Conservation (phyloP, 1,284 basidiomycete species). For the Papiliotrema fonsecae region DNA sequence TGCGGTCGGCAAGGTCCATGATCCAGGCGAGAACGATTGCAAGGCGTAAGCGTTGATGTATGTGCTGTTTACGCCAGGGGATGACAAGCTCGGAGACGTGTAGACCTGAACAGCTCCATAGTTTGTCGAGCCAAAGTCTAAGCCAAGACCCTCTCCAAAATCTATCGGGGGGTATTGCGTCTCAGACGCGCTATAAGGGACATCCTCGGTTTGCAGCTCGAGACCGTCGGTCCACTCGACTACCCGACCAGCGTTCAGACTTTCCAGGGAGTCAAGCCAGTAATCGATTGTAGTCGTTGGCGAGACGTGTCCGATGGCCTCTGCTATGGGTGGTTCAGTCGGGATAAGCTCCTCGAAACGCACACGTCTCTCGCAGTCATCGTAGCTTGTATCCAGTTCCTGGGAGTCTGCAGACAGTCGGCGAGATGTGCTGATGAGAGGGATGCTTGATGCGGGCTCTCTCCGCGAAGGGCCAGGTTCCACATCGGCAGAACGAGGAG, state of each 20-base stretch:
- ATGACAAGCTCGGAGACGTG: neutral
- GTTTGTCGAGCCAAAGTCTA: neutral
- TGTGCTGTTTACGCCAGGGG: neutral
- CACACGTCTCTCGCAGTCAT: no score
- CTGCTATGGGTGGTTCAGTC: no score
- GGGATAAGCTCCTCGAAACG: no score
- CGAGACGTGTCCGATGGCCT: no score
- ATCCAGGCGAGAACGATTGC: neutral
- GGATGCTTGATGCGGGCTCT: neutral
- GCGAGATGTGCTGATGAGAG: neutral
- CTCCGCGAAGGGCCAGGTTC: neutral
- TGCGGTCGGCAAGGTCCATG: constrained; percentile 11
- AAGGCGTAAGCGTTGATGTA: neutral
- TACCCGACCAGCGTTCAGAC: no score
- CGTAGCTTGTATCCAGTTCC: neutral
- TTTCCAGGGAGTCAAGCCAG: no score
- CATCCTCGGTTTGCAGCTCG: no score
- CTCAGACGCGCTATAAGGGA: no score
- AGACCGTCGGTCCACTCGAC: no score
- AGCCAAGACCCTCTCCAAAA: no score
- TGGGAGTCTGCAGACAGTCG: neutral
- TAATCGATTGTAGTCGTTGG: no score
- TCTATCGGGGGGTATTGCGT: no score
- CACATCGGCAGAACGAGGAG: neutral
- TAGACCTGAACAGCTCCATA: neutral